Conservation (phyloP, 2,329 filamentous ascomycete genomes). For the Aspergillus clavatus region DNA sequence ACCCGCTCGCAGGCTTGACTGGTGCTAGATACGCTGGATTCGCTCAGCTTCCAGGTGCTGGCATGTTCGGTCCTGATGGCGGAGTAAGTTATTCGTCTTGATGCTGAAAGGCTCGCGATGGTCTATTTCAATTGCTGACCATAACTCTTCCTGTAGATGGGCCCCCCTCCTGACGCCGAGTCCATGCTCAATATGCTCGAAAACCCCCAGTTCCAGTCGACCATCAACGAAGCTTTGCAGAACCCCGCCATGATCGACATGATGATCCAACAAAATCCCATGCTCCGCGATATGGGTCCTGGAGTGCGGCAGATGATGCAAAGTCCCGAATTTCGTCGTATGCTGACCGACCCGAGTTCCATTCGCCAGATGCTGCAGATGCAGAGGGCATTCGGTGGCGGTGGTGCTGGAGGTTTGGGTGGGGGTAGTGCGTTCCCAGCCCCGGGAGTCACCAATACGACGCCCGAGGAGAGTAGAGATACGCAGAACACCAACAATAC, state of each 20-base stretch:
- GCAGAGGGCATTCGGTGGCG: conserved; percentile 60
- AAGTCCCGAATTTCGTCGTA: conserved; percentile 80
- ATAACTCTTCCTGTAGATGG: conserved; percentile 66
- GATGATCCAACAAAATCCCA: conserved; percentile 88
- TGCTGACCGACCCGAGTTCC: conserved; percentile 87
- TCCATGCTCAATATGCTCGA: conserved; percentile 78
- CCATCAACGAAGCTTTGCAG: conserved; percentile 90
- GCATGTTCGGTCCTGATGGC: conserved; percentile 89
- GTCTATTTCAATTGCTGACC: conserved; percentile 13
- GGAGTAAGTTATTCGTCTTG: conserved; percentile 60
- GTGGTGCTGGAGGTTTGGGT: conserved; percentile 49
- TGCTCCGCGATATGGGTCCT: conserved; percentile 65
- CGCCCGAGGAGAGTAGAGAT: conserved; percentile 50
- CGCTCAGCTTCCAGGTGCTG: conserved; percentile 77
- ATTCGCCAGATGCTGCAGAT: conserved; percentile 78
- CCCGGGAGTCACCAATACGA: conserved; percentile 85
- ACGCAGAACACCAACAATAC: conserved; percentile 34
- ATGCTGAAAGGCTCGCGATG: neutral
- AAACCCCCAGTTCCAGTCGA: conserved; percentile 79
- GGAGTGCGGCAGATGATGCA: conserved; percentile 79
- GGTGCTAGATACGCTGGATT: conserved; percentile 92
- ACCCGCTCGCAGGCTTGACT: conserved; percentile 83
- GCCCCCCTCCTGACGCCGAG: conserved; percentile 75
- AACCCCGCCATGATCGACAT: conserved; percentile 93
- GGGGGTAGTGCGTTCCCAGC: conserved; percentile 68